Base-by-base conservation (phyloP, 257 asterid species). In the Verbascum thapsus region DNA sequence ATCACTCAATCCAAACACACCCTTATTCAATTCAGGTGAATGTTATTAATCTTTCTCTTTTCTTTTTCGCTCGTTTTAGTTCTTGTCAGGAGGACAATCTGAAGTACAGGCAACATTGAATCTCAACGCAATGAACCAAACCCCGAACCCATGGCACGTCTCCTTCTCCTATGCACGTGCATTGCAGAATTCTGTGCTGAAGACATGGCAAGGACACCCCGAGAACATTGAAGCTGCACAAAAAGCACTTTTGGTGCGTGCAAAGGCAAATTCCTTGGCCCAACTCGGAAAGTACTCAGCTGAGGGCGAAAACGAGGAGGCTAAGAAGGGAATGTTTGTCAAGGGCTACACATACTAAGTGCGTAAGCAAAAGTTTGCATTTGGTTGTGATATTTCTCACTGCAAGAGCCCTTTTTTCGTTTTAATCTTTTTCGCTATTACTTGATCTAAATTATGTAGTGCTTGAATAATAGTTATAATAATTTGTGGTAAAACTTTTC, bases 91-190 rank as follows among this genome's bases (percentile, higher is more conserved):
- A 30, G 96, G 94, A 39, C 96, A 87, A 72, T 88, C 94, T 37
- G 96, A 88, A 79, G 82, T 57, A 22, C 90, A 85, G 72, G 95
- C 94, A 39, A 87, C 95, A 44, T 49, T 85, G 68, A 87, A 84
- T 80, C 80, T 87, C 35, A 79, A 84, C 13, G 79, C 84, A 4
- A 87, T 87, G 94, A 87, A 88, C 64, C 96, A 88, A 66, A 72
- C 81, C 23, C 89, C 88, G 66, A 88, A 88, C 81, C 94, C 94
- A 17, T 88, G 96, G 96, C 94, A 85, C 10, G 96, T 88, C 11
- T 88, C 96, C 47, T 88, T 88, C 84, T 88, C 94, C 9, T 88
- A 88, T 15, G 96, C 96, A 64, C 81, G 94, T 37, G 96, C 96
- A 39, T 66, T 88, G 35, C 96, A 88, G 73, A 88, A 88, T 84